phyloP scores from a whole-genome alignment of 805 yeast genomes.

The Myxozyma geophila region DNA sequence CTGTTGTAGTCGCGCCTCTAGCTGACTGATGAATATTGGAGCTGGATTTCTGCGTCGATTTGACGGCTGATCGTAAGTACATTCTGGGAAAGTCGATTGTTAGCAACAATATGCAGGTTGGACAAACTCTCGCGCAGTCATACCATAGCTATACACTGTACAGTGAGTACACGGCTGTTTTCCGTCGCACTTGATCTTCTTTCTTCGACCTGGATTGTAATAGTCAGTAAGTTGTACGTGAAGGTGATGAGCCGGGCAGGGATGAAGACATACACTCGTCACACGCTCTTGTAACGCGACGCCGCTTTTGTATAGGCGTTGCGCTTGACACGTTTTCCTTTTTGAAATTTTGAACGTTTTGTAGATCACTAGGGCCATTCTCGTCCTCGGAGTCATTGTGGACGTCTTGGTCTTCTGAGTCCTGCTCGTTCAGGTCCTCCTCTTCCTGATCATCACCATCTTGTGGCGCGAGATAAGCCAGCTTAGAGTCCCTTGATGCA shows the following conservation, averaged over 20 bases:
- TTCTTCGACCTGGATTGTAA: slow-evolving; percentile 51
- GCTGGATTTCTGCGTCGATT: slow-evolving; percentile 52
- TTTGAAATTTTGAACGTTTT: neutral
- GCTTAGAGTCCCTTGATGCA: neutral
- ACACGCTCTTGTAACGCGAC: slow-evolving; percentile 75
- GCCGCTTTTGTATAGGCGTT: slow-evolving; percentile 52
- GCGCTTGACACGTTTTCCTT: neutral
- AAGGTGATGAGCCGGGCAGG: neutral
- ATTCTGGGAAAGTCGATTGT: slow-evolving; percentile 44
- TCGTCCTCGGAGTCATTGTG: slow-evolving; percentile 20
- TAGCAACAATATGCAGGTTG: neutral
- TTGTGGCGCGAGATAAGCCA: neutral
- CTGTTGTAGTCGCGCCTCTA: slow-evolving; percentile 47
- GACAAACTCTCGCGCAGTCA: neutral
- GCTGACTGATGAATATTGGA: slow-evolving; percentile 42
- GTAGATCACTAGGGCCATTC: neutral
- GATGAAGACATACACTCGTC: slow-evolving; percentile 56
- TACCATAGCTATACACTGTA: slow-evolving; percentile 77
- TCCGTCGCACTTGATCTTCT: slow-evolving; percentile 81
- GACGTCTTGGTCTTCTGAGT: slow-evolving; percentile 7
- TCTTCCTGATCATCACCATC: slow-evolving; percentile 10
- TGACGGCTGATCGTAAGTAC: slow-evolving; percentile 83
- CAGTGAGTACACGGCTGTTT: slow-evolving; percentile 79
- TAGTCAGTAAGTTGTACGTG: neutral
- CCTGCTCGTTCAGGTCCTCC: slow-evolving; percentile 10